Evolutionary conservation across 164 flowering plant genomes (phyloP), one percentile per base, ranked within the genome.

Genomic region (Nelumbo lutea): DNA sequence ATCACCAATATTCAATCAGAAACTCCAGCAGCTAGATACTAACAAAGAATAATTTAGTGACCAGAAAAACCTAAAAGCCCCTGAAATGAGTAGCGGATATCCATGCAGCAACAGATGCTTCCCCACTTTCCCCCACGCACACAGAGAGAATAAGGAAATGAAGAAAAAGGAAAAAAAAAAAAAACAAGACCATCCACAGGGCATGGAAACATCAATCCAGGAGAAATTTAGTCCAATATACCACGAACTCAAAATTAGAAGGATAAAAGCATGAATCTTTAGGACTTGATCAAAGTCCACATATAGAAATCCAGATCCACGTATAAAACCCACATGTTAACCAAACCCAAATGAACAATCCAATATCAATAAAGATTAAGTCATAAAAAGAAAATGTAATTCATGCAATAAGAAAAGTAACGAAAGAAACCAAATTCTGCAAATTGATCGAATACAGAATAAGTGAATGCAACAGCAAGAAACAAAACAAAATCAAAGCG

Each of bases 231-330:
- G 27, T 27, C 27, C 27, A 27, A 27, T 27, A 27, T 27, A 27
- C 27, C 27, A 27, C 27, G 27, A 27, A 27, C 27, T 27, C 27
- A 27, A 27, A 27, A 27, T 27, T 27, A 27, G 27, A 27, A 27
- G 27, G 27, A 27, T 27, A 27, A 27, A 27, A 27, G 27, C 27
- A 27, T 27, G 27, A 27, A 27, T 27, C 27, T 27, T 27, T 27
- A 27, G 27, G 27, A 27, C 27, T 27, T 27, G 27, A 27, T 27
- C 27, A 27, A 27, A 27, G 27, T 27, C 27, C 27, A 27, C 27
- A 27, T 45, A 13, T 27, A 51, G 60, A 51, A 64, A 39, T 44
- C 69, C 70, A 78, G 80, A 80, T 80, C 83, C 72, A 69, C n/a
- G n/a, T 27, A 75, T 46, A 2, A 5, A 51, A 72, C 52, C 46